Conservation (phyloP, 2,329 filamentous ascomycete genomes). For the Zasmidium citrigriseum region DNA sequence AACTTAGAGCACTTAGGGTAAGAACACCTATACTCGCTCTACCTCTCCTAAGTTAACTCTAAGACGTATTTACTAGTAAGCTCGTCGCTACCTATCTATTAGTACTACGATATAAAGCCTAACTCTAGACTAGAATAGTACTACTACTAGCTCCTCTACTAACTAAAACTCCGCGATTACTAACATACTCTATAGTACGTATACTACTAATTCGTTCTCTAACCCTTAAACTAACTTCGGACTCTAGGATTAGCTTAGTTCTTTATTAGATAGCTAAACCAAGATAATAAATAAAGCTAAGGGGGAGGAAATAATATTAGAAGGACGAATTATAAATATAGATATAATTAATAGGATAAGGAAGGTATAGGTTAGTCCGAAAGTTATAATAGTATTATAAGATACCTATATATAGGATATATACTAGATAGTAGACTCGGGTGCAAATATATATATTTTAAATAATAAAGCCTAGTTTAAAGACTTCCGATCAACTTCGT, state of each 20-base stretch:
- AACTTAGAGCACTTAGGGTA: neutral
- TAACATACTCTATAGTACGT: neutral
- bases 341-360: no score
- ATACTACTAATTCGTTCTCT: neutral
- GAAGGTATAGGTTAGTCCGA: neutral
- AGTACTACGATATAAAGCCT: no score
- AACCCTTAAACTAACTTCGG: neutral
- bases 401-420: neutral
- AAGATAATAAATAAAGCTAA: neutral
- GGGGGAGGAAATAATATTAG: no score
- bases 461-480: neutral
- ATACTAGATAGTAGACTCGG: neutral
- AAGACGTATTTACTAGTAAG: neutral
- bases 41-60: neutral
- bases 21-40: neutral
- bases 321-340: no score
- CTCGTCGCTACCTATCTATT: no score
- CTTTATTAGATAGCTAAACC: no score
- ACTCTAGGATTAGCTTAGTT: no score
- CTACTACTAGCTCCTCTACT: neutral
- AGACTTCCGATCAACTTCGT: neutral
- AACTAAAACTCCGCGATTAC: neutral
- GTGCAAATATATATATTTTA: neutral
- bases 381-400: neutral
- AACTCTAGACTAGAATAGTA: neutral